Conservation (phyloP, 176 grass and related monocot genomes). For the Saccharum officinarum region DNA sequence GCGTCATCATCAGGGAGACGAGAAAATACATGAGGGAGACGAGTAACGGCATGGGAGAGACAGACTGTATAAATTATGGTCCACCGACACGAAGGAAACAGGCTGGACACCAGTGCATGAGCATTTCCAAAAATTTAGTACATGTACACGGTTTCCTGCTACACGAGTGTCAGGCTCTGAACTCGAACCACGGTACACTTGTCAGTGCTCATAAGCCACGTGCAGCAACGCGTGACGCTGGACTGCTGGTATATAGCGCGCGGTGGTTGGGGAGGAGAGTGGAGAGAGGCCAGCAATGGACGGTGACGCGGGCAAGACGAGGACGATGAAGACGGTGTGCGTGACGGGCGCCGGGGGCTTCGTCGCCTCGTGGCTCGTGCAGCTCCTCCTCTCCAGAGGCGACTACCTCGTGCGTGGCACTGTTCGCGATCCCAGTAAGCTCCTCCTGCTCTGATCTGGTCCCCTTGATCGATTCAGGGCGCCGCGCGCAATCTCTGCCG, state of each 20-base stretch:
- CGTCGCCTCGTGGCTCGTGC: slow-evolving; percentile 67
- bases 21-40: too few relatives aligned
- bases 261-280: not conserved
- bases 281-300: not conserved
- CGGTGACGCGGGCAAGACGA: not conserved
- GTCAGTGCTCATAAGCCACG: not conserved
- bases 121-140: not conserved
- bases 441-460: not conserved
- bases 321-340: slow-evolving; percentile 50
- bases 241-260: not conserved
- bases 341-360: slow-evolving; percentile 81
- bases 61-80: too few relatives aligned
- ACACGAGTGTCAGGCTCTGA: slow-evolving; percentile 1
- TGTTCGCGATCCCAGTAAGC: slow-evolving; percentile 60
- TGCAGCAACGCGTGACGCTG: not conserved
- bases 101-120: too few relatives aligned
- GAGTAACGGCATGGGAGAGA: too few relatives aligned
- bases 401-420: slow-evolving; percentile 69
- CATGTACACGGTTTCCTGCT: not conserved
- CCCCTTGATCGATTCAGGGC: not conserved
- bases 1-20: too few relatives aligned
- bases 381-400: slow-evolving; percentile 57
- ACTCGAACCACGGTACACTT: not conserved
- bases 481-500: not conserved
- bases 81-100: too few relatives aligned